Percentiles rank a stretch among this genome's conserved stretches.
Evolutionary conservation across 2,329 filamentous ascomycete species (phyloP).

Genomic region (Clonostachys rosea): DNA sequence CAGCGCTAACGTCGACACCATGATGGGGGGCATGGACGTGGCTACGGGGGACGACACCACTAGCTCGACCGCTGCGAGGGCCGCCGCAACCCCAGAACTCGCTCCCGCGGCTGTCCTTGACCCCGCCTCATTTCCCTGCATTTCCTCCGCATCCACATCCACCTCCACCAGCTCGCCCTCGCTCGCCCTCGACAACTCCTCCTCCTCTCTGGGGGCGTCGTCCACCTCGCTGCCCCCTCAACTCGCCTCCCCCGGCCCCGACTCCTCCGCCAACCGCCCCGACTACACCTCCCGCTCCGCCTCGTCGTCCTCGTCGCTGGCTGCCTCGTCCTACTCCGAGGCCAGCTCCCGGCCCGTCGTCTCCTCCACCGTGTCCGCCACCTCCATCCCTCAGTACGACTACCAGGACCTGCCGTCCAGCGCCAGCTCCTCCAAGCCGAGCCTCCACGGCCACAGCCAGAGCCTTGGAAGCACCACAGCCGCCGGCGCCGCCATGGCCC

Average conservation of each 20-base stretch:
- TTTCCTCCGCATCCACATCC: conserved; percentile 1
- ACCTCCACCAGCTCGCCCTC: not conserved
- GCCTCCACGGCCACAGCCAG: not conserved
- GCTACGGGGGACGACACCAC: not conserved
- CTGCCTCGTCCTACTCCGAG: conserved; percentile 6
- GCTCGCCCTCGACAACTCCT: not conserved
- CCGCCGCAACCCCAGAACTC: conserved; percentile 1
- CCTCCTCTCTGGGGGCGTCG: not conserved
- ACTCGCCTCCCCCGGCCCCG: not conserved
- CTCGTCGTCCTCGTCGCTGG: conserved; percentile 2
- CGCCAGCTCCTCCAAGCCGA: not conserved
- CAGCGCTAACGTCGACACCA: not conserved
- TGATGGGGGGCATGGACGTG: not conserved
- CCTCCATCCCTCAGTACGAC: not conserved
- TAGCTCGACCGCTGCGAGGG: not conserved
- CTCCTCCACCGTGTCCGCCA: not conserved
- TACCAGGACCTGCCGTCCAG: not conserved
- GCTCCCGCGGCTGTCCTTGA: not conserved
- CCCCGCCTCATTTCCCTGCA: not conserved
- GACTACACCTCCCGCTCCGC: not conserved
- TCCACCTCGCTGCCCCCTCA: conserved; percentile 1
- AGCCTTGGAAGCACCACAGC: not conserved
- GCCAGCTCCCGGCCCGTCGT: not conserved
- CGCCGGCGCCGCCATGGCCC: conserved; percentile 5
- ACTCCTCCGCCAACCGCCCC: not conserved